Evolutionary conservation across 352 stramenopile genomes (phyloP).

Genomic region (Phytopythium vexans): DNA sequence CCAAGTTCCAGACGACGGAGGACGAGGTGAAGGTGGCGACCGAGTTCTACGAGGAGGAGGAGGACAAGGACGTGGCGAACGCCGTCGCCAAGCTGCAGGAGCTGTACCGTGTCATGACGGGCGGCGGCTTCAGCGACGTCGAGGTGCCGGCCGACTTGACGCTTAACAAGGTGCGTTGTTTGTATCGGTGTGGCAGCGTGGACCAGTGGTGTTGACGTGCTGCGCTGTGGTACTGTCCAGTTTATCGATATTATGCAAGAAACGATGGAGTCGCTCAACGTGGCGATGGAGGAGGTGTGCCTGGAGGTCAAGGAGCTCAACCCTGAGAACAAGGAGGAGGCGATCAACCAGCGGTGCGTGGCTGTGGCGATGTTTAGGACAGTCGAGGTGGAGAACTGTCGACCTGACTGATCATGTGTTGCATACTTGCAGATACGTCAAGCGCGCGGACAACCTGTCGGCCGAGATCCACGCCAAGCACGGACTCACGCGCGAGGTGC

Average conservation of each 20-base stretch:
- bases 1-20: constrained; percentile 87
- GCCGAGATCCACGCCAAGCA: constrained; percentile 87
- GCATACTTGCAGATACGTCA: constrained; percentile 63
- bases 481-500: constrained; percentile 80
- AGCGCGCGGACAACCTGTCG: constrained; percentile 80
- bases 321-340: constrained; percentile 87
- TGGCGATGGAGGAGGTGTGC: constrained; percentile 88
- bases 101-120: constrained; percentile 86
- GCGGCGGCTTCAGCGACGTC: constrained; percentile 74
- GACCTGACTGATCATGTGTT: background rate
- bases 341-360: constrained; percentile 73
- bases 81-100: constrained; percentile 86
- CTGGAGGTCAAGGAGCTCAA: constrained; percentile 87
- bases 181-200: background rate
- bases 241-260: constrained; percentile 90
- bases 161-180: constrained; percentile 51
- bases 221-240: constrained; percentile 13
- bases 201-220: constrained; percentile 5
- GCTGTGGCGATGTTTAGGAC: background rate
- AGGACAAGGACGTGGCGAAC: constrained; percentile 83
- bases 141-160: constrained; percentile 81
- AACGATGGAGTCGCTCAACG: constrained; percentile 88
- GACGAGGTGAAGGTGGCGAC: constrained; percentile 84
- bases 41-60: constrained; percentile 87
- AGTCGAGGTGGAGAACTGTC: background rate